Percentiles rank a stretch among this genome's conserved stretches.
These are phyloP conservation scores for Spergularia azorica DNA, from an alignment of 179 eudicot species.

Conservation along the genomic window DNA sequence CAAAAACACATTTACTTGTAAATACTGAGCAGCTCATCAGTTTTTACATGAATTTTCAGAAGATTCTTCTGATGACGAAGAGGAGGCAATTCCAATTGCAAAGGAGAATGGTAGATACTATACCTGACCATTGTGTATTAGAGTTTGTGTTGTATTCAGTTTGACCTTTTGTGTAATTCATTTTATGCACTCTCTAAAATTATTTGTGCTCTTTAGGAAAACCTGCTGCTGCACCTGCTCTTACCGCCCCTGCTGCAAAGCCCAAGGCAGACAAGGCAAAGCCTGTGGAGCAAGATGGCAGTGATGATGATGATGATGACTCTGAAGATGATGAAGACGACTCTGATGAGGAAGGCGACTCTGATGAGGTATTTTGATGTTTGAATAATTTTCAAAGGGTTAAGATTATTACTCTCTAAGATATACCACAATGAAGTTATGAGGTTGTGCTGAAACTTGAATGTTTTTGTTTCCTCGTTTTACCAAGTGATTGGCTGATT, in stretches of 20 bases:
- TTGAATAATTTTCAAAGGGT: too few species aligned
- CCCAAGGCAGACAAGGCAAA: constrained; percentile 22
- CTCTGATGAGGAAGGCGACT: constrained; percentile 22
- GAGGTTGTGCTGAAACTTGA: too few species aligned
- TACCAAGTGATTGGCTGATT: too few species aligned
- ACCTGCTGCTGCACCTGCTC: constrained; percentile 15
- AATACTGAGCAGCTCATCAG: neutral
- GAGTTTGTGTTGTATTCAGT: neutral
- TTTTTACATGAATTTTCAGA: neutral
- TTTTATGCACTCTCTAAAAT: neutral
- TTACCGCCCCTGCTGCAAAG: constrained; percentile 13
- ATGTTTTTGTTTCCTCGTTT: too few species aligned
- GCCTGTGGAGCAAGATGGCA: constrained; percentile 19
- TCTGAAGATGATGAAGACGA: constrained; percentile 21
- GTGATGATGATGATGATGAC: constrained; percentile 18
- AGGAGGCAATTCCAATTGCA: constrained; percentile 17
- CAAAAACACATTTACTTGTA: neutral
- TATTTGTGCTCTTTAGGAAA: constrained; percentile 4
- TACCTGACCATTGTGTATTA: neutral
- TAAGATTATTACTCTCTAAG: too few species aligned
- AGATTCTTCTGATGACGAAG: constrained; percentile 33
- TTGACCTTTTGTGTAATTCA: too few species aligned
- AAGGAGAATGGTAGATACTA: constrained; percentile 29
- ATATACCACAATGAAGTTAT: too few species aligned
- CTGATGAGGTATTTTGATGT: constrained; percentile 10